A percentile compares a stretch with the other conserved stretches of the same genome.
These are phyloP conservation scores for Penicillium corylophilum DNA, from an alignment of 2,329 filamentous ascomycete species.

Conservation along the genomic window DNA sequence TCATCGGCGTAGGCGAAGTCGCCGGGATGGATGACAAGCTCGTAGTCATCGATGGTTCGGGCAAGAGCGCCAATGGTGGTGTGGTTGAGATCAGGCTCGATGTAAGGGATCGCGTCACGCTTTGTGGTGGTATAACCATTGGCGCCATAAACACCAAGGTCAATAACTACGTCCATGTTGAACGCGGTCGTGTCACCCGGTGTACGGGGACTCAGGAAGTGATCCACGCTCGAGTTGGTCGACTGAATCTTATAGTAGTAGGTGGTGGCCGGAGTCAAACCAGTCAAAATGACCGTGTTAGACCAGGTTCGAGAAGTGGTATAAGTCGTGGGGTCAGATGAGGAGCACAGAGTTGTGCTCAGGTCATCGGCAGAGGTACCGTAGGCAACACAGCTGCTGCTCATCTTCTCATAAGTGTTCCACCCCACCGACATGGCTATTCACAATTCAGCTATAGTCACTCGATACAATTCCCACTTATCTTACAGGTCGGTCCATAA, in stretches of 20 bases:
- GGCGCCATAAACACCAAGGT: constrained; percentile 55
- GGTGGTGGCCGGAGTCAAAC: constrained; percentile 52
- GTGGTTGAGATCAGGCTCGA: constrained; percentile 57
- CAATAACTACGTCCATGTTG: constrained; percentile 53
- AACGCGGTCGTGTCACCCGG: constrained; percentile 58
- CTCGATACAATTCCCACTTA: neutral
- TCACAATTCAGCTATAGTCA: neutral
- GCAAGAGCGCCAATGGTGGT: constrained; percentile 59
- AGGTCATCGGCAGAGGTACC: constrained; percentile 47
- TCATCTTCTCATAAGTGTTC: constrained; percentile 55
- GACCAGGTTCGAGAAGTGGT: constrained; percentile 55
- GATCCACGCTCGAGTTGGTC: constrained; percentile 54
- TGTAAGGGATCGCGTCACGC: constrained; percentile 49
- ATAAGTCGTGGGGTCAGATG: constrained; percentile 49
- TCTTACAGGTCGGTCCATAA: constrained; percentile 50
- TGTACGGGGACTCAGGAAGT: constrained; percentile 55
- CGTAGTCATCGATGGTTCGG: constrained; percentile 54
- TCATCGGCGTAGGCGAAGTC: constrained; percentile 62
- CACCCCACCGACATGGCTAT: constrained; percentile 55
- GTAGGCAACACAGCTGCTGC: constrained; percentile 52
- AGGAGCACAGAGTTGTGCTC: constrained; percentile 45
- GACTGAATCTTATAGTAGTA: constrained; percentile 63
- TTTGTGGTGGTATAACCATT: constrained; percentile 56
- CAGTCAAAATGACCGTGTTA: constrained; percentile 50
- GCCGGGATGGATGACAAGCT: constrained; percentile 44